phyloP scores from a whole-genome alignment of 1,284 basidiomycete species.

The Ceratobasidium sp. region DNA sequence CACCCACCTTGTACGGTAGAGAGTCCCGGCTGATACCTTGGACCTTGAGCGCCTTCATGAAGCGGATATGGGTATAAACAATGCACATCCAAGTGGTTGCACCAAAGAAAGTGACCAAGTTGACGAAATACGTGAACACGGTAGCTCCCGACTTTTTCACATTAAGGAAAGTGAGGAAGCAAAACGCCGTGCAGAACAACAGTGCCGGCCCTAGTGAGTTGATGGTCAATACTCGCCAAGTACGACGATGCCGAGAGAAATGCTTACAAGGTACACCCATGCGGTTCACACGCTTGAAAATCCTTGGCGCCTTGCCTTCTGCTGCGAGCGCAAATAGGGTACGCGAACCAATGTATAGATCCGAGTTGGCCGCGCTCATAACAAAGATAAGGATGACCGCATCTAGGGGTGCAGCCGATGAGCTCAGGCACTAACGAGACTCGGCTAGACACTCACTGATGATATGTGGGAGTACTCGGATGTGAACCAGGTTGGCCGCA shows the following conservation, averaged over 20 bases:
- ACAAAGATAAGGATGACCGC: conserved; percentile 52
- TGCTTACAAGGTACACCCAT: conserved; percentile 59
- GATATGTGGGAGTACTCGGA: conserved; percentile 60
- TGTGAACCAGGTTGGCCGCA: conserved; percentile 56
- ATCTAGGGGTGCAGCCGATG: conserved; percentile 47
- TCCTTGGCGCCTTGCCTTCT: conserved; percentile 64
- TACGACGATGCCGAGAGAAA: neutral
- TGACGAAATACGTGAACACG: conserved; percentile 81
- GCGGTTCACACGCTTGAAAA: conserved; percentile 64
- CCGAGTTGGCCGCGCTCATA: conserved; percentile 62
- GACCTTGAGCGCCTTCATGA: conserved; percentile 76
- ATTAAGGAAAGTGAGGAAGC: conserved; percentile 72
- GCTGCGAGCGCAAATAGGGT: conserved; percentile 59
- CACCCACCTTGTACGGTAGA: conserved; percentile 55
- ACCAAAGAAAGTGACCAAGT: conserved; percentile 76
- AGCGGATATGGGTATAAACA: conserved; percentile 73
- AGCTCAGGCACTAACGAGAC: conserved; percentile 46
- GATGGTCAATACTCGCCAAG: conserved; percentile 52
- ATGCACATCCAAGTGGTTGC: conserved; percentile 82
- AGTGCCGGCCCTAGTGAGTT: conserved; percentile 56
- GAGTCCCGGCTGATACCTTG: conserved; percentile 73
- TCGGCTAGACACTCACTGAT: conserved; percentile 60
- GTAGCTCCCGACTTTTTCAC: conserved; percentile 63
- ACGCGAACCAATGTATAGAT: conserved; percentile 62
- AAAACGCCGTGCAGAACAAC: conserved; percentile 70